phyloP scores from a whole-genome alignment of 2,329 filamentous ascomycete genomes.

The Leptodontidium sp. region DNA sequence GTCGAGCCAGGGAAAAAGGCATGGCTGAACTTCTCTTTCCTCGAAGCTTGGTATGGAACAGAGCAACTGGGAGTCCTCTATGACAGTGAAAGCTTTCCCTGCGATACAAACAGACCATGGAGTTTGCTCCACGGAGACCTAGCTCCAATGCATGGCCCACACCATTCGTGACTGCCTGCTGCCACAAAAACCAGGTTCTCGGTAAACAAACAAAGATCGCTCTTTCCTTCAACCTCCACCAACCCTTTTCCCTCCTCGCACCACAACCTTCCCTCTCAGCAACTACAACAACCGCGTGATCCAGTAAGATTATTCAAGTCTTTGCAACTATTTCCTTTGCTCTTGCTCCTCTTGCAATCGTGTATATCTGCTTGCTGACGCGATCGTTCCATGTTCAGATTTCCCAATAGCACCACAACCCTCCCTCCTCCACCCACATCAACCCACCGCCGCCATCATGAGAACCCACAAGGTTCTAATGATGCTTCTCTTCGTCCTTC shows the following conservation, averaged over 20 bases:
- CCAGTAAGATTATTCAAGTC: not conserved
- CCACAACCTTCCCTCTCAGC: not conserved
- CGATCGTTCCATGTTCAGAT: not conserved
- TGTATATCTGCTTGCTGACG: not conserved
- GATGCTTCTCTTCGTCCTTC: not conserved
- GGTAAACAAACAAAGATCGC: not conserved
- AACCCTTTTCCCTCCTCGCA: not conserved
- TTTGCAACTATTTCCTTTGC: not conserved
- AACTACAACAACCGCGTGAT: not conserved
- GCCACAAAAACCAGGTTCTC: not conserved
- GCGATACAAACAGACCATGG: not conserved
- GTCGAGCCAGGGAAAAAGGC: no score
- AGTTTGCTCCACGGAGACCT: not conserved
- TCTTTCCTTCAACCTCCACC: conserved; percentile 2
- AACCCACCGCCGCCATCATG: not conserved
- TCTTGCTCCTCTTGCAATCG: not conserved
- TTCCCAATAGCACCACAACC: not conserved
- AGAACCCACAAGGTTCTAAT: not conserved
- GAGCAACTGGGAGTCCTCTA: not conserved
- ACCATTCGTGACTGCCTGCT: not conserved
- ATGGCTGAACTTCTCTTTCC: no score
- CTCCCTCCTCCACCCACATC: not conserved
- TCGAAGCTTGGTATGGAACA: no score
- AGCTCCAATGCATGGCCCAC: not conserved
- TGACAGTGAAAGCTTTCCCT: not conserved